phyloP scores from a whole-genome alignment of 2,329 filamentous ascomycete genomes.

The Pseudocercospora eumusae region DNA sequence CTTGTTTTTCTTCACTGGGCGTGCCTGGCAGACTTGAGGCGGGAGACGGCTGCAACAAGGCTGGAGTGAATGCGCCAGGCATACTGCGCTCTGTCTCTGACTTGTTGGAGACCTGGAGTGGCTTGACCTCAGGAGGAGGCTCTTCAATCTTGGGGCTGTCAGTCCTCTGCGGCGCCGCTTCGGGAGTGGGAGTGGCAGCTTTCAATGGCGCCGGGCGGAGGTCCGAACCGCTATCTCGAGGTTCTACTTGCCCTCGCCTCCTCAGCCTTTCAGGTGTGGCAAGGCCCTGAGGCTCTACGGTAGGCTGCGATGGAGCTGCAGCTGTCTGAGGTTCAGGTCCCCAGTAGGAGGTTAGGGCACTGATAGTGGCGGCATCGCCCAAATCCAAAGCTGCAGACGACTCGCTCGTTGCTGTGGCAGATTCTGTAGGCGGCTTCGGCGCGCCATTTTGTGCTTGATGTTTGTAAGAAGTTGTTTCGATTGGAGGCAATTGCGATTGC shows the following conservation, averaged over 20 bases:
- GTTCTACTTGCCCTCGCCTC: constrained; percentile 27
- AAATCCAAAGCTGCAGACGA: constrained; percentile 31
- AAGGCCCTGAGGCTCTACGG: constrained; percentile 24
- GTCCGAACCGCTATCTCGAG: constrained; percentile 27
- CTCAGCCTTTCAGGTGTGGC: constrained; percentile 32
- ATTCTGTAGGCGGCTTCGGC: constrained; percentile 21
- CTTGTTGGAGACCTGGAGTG: constrained; percentile 25
- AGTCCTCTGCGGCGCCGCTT: constrained; percentile 10
- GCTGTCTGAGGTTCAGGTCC: constrained; percentile 27
- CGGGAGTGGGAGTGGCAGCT: constrained; percentile 19
- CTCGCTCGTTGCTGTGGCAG: constrained; percentile 25
- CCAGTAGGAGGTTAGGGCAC: constrained; percentile 33
- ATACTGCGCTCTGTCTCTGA: constrained; percentile 24
- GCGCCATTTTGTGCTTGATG: constrained; percentile 21
- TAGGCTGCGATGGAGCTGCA: constrained; percentile 13
- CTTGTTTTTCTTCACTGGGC: constrained; percentile 27
- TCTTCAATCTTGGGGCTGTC: constrained; percentile 18
- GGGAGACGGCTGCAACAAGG: constrained; percentile 14
- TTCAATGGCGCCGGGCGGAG: constrained; percentile 38
- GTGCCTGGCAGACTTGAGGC: constrained; percentile 23
- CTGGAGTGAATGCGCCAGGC: constrained; percentile 20
- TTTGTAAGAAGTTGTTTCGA: constrained; percentile 23
- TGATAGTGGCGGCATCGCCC: constrained; percentile 31
- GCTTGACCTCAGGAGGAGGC: constrained; percentile 23
- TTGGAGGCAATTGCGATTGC: constrained; percentile 22